These are phyloP conservation scores for Tephrocybe sp. DNA, from an alignment of 768 basidiomycete genomes.

Conservation along the genomic window DNA sequence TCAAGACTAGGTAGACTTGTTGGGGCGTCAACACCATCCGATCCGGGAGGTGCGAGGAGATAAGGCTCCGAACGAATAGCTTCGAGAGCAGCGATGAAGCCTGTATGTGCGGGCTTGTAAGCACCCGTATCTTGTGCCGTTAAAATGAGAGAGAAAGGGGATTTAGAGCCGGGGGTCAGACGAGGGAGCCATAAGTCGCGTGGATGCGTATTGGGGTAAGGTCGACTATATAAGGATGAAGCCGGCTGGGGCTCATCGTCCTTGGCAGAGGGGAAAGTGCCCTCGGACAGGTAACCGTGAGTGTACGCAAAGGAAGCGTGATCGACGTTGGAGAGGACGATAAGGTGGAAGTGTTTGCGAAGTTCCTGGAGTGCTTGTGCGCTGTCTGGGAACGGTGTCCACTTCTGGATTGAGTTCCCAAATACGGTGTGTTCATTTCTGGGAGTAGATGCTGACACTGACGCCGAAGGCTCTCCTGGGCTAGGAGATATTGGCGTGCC, in stretches of 20 bases:
- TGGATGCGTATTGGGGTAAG: slow-evolving; percentile 31
- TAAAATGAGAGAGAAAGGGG: slow-evolving; percentile 62
- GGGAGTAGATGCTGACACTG: slow-evolving; percentile 15
- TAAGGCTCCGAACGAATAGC: slow-evolving; percentile 38
- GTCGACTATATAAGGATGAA: slow-evolving; percentile 25
- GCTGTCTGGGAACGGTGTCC: slow-evolving; percentile 70
- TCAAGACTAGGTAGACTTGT: slow-evolving; percentile 20
- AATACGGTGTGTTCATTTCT: slow-evolving; percentile 44
- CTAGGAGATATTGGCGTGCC: slow-evolving; percentile 9
- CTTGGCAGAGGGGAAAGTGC: slow-evolving; percentile 19
- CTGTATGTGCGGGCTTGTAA: slow-evolving; percentile 65
- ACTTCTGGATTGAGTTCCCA: slow-evolving; percentile 56
- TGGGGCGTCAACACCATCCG: slow-evolving; percentile 13
- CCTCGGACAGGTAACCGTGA: slow-evolving; percentile 51
- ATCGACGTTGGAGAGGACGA: slow-evolving; percentile 78
- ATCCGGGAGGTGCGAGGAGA: slow-evolving; percentile 28
- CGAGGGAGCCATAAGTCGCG: slow-evolving; percentile 43
- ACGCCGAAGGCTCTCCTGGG: slow-evolving; percentile 13
- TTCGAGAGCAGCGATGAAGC: slow-evolving; percentile 49
- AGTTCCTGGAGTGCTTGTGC: slow-evolving; percentile 55
- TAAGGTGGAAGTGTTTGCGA: slow-evolving; percentile 61
- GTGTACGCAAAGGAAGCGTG: slow-evolving; percentile 59
- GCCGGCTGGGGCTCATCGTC: slow-evolving; percentile 7
- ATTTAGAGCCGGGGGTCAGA: slow-evolving; percentile 38
- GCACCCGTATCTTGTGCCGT: slow-evolving; percentile 73